Evolutionary conservation across 148 eudicot genomes (phyloP).

Genomic region (Hydrangea macrophylla): DNA sequence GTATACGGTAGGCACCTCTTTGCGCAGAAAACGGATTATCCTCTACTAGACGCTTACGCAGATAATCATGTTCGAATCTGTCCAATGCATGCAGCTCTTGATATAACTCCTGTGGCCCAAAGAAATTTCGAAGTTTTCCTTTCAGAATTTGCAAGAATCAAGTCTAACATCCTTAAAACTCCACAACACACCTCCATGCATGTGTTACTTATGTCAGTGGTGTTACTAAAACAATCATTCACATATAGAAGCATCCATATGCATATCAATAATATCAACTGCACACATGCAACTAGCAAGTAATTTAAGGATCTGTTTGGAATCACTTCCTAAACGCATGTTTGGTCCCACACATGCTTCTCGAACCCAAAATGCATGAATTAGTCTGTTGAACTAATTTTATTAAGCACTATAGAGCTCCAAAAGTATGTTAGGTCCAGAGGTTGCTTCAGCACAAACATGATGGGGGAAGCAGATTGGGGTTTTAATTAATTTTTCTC

Average conservation of each 20-base stretch:
- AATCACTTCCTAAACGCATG: not conserved
- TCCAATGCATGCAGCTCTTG: conserved; percentile 49
- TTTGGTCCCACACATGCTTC: no score
- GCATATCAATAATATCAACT: not conserved
- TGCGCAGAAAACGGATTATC: conserved; percentile 36
- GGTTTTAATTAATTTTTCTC: no score
- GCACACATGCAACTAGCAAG: not conserved
- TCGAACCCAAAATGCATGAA: no score
- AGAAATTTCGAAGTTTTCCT: conserved; percentile 1
- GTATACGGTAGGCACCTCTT: conserved; percentile 32
- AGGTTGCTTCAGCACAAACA: no score
- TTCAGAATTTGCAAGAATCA: not conserved
- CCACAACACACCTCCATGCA: not conserved
- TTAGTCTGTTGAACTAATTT: no score
- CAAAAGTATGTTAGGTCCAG: no score
- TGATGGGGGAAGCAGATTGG: no score
- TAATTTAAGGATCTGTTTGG: not conserved
- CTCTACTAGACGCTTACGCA: conserved; percentile 35
- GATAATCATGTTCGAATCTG: conserved; percentile 46
- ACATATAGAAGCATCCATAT: not conserved
- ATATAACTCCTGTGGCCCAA: conserved; percentile 49
- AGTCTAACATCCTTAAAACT: not conserved
- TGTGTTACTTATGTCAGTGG: not conserved
- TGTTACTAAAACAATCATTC: not conserved
- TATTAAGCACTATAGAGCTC: no score